Conservation (phyloP, 1,139 yeast genomes). For the Taphrina communis region DNA sequence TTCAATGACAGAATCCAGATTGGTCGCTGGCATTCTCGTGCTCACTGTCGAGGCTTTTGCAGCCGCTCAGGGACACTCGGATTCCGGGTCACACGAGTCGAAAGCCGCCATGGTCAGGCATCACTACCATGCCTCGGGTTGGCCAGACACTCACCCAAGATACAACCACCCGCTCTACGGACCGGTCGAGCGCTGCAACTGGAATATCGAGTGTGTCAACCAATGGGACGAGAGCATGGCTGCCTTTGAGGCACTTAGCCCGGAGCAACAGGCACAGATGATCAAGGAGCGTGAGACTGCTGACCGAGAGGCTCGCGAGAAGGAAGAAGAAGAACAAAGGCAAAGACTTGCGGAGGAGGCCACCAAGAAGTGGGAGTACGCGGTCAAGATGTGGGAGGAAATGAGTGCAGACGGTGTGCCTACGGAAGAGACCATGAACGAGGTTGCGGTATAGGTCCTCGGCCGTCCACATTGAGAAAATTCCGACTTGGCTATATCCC, state of each 20-base stretch:
- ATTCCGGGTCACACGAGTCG: constrained; percentile 38
- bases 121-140: constrained; percentile 38
- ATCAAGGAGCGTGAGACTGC: constrained; percentile 26
- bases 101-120: constrained; percentile 38
- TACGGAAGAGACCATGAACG: constrained; percentile 26
- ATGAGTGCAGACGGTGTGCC: constrained; percentile 32
- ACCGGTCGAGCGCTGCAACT: constrained; percentile 38
- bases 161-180: constrained; percentile 36
- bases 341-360: constrained; percentile 36
- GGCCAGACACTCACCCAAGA: constrained; percentile 39
- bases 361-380: constrained; percentile 37
- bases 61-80: constrained; percentile 39
- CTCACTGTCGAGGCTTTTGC: constrained; percentile 38
- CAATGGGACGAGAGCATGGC: constrained; percentile 31
- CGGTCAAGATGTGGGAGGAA: constrained; percentile 38
- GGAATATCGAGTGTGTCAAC: constrained; percentile 37
- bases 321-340: constrained; percentile 36
- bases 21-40: constrained; percentile 37
- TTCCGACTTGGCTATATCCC: too few species aligned
- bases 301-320: constrained; percentile 22
- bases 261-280: constrained; percentile 31
- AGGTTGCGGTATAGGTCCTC: background rate
- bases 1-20: constrained; percentile 36
- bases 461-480: background rate
- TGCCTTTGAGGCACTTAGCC: constrained; percentile 32